These are phyloP conservation scores for Penicillium alfredii DNA, from an alignment of 495 filamentous ascomycete species.

Conservation along the genomic window DNA sequence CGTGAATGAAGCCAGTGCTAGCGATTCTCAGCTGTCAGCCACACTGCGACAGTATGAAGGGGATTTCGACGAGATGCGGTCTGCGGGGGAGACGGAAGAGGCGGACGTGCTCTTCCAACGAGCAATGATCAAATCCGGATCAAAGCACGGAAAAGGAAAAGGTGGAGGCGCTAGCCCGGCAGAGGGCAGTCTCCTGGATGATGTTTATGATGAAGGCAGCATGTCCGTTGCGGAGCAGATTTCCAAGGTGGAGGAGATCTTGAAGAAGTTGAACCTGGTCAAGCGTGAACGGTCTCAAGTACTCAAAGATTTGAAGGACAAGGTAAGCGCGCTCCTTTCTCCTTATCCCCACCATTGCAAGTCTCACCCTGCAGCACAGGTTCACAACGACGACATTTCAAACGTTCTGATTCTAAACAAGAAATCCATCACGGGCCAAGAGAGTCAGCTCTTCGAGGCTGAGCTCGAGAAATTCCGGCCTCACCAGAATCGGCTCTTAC, in stretches of 20 bases:
- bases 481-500: slow-evolving; percentile 82
- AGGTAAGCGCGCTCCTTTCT: slow-evolving; percentile 49
- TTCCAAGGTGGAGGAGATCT: slow-evolving; percentile 76
- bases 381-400: slow-evolving; percentile 93
- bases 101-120: slow-evolving; percentile 84
- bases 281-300: slow-evolving; percentile 87
- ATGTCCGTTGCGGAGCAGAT: slow-evolving; percentile 87
- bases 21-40: slow-evolving; percentile 76
- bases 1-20: slow-evolving; percentile 79
- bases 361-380: slow-evolving; percentile 43
- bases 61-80: slow-evolving; percentile 94
- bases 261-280: slow-evolving; percentile 86
- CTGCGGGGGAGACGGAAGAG: slow-evolving; percentile 81
- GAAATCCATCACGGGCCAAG: slow-evolving; percentile 77
- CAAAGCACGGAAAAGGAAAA: slow-evolving; percentile 55
- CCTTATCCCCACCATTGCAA: not conserved
- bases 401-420: slow-evolving; percentile 96
- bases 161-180: slow-evolving; percentile 58
- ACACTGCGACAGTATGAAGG: slow-evolving; percentile 78
- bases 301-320: slow-evolving; percentile 93
- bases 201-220: slow-evolving; percentile 76
- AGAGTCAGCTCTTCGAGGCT: slow-evolving; percentile 82
- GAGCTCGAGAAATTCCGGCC: slow-evolving; percentile 96
- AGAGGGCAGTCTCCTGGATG: slow-evolving; percentile 79
- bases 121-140: slow-evolving; percentile 65